phyloP scores from a whole-genome alignment of 2,329 filamentous ascomycete genomes.

The Lasiodiplodia sp. region DNA sequence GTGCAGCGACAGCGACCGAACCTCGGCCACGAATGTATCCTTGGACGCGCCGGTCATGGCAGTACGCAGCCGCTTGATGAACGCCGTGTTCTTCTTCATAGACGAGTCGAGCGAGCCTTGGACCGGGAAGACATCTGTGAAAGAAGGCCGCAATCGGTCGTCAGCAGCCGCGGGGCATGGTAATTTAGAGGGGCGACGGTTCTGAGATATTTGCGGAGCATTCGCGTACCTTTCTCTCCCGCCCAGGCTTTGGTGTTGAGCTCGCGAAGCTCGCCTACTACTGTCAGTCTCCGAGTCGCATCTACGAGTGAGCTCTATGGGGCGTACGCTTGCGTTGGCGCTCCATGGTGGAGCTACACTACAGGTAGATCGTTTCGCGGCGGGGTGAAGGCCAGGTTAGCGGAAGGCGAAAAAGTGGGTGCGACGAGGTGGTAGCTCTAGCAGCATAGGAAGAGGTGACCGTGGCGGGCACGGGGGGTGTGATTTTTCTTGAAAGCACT shows the following conservation, averaged over 20 bases:
- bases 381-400: conserved; percentile 35
- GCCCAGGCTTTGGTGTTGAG: conserved; percentile 89
- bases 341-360: conserved; percentile 52
- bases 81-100: conserved; percentile 97
- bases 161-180: conserved; percentile 36
- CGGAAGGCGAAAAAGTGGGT: conserved; percentile 37
- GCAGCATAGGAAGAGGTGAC: conserved; percentile 24
- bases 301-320: conserved; percentile 1
- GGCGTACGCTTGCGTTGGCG: conserved; percentile 56
- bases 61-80: conserved; percentile 94
- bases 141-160: neutral
- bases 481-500: neutral
- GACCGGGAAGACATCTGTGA: conserved; percentile 78
- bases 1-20: conserved; percentile 87
- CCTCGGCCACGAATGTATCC: conserved; percentile 86
- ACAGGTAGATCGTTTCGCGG: conserved; percentile 28
- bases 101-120: conserved; percentile 87
- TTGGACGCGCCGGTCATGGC: conserved; percentile 82
- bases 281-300: conserved; percentile 35
- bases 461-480: conserved; percentile 1
- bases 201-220: neutral
- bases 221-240: conserved; percentile 76
- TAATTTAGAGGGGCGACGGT: neutral
- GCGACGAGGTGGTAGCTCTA: conserved; percentile 21
- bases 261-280: conserved; percentile 83